A percentile compares a stretch with the other conserved stretches of the same genome.
Conservation (phyloP, 257 asterid species). For the Solanum phureja region DNA sequence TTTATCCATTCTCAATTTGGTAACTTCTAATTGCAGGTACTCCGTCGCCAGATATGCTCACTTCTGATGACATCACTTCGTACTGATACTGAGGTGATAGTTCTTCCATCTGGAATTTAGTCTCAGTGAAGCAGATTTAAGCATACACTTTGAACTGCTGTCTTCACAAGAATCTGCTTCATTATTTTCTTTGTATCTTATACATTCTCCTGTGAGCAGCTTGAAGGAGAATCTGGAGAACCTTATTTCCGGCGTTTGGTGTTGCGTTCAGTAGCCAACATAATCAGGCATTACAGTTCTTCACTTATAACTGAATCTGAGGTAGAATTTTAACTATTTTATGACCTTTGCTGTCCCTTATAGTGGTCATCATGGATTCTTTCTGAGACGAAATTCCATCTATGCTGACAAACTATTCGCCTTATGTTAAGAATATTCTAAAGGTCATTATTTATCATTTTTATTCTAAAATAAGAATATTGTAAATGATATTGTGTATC, state of each 20-base stretch:
- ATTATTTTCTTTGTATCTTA: neutral
- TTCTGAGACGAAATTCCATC: neutral
- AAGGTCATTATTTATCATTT: neutral
- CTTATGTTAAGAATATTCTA: neutral
- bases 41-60: conserved; percentile 86
- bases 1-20: conserved; percentile 20
- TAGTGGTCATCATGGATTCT: neutral
- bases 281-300: conserved; percentile 92
- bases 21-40: conserved; percentile 44
- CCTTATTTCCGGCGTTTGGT: conserved; percentile 95
- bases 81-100: conserved; percentile 79
- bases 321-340: conserved; percentile 31
- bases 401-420: neutral
- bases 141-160: neutral
- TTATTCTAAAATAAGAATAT: neutral
- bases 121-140: neutral
- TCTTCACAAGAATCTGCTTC: neutral
- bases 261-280: conserved; percentile 89
- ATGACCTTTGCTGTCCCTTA: neutral
- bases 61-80: conserved; percentile 99
- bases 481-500: neutral
- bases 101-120: conserved; percentile 4
- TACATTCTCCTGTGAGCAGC: conserved; percentile 27
- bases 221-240: conserved; percentile 92
- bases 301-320: conserved; percentile 89